phyloP scores from a whole-genome alignment of 2,329 filamentous ascomycete species.

The Cryphonectria radicalis region DNA sequence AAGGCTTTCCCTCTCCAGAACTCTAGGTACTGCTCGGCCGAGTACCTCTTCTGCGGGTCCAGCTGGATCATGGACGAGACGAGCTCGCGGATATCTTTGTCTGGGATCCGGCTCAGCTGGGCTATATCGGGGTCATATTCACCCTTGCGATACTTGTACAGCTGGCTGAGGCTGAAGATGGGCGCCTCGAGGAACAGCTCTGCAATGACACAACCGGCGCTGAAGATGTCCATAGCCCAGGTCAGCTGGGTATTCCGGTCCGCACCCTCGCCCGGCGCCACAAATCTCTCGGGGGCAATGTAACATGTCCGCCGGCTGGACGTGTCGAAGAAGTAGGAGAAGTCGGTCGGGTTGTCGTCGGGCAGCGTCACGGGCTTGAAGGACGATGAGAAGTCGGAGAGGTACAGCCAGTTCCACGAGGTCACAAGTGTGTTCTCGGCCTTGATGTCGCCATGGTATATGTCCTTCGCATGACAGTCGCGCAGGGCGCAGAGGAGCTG shows the following conservation, averaged over 20 bases:
- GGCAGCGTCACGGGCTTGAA: conserved; percentile 95
- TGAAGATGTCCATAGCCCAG: conserved; percentile 99
- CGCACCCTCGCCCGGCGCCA: conserved; percentile 69
- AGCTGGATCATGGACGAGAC: conserved; percentile 96
- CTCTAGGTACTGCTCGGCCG: conserved; percentile 89
- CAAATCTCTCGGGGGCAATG: conserved; percentile 89
- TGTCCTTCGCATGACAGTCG: conserved; percentile 85
- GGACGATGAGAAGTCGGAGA: conserved; percentile 94
- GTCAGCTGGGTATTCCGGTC: conserved; percentile 64
- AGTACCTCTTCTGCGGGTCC: conserved; percentile 88
- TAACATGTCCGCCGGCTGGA: conserved; percentile 93
- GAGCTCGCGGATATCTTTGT: conserved; percentile 84
- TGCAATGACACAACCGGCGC: conserved; percentile 93
- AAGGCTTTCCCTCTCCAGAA: conserved; percentile 94
- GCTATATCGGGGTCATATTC: conserved; percentile 88
- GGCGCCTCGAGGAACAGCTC: conserved; percentile 94
- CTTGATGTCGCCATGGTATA: conserved; percentile 98
- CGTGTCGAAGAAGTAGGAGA: conserved; percentile 96
- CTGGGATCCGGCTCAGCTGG: conserved; percentile 83
- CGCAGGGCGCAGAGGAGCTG: conserved; percentile 90
- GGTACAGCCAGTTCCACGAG: conserved; percentile 98
- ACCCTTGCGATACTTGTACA: conserved; percentile 90
- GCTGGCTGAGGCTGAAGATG: conserved; percentile 95
- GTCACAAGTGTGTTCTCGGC: conserved; percentile 96
- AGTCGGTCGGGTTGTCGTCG: conserved; percentile 95